Base-by-base conservation (phyloP, 441 rosid genomes). In the Aleurites moluccanus region DNA sequence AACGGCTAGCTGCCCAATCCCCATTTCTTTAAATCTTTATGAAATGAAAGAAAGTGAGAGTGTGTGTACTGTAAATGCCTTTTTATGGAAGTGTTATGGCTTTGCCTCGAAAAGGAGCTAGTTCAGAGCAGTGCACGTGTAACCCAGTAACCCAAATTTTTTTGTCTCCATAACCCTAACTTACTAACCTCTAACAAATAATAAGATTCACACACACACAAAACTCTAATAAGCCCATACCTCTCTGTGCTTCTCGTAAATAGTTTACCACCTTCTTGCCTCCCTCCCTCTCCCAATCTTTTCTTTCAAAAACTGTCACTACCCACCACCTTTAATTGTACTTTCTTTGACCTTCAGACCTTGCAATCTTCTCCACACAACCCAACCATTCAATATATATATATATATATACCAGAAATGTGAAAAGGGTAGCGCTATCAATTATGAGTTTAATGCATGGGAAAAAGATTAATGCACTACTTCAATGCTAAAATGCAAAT, bases 61-160 rank as follows among this genome's bases (percentile, higher is more conserved):
- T 53, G 72, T 52, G 52, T 25, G 59, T 35, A 38, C 40, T 10
- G 59, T 53, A 20, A 64, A 64, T 50, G 82, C 56, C 78, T 76
- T 80, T 77, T 61, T 53, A 76, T 77, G 85, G 75, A 73, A 79
- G 79, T 56, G 79, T 77, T 30, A 75, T 72, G 83, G 75, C 23
- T 85, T 83, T 83, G 87, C 90, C 92, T 87, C 91, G 90, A 81
- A 86, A 88, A 87, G 84, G 87, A 84, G 82, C 90, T 78, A 62
- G 77, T 83, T 85, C 87, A 86, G 85, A 79, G 80, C 83, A 80
- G 67, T 76, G 91, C 95, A 87, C 91, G 92, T 90, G 92, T 83
- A 77, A 75, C 77, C 83, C 81, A 84, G 73, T 75, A 77, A 82
- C 85, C 76, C 59, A 80, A 50, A 79, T 82, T 61, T 77, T 77